phyloP scores from a whole-genome alignment of 495 filamentous ascomycete species.

The Aspergillus heteromorphus region DNA sequence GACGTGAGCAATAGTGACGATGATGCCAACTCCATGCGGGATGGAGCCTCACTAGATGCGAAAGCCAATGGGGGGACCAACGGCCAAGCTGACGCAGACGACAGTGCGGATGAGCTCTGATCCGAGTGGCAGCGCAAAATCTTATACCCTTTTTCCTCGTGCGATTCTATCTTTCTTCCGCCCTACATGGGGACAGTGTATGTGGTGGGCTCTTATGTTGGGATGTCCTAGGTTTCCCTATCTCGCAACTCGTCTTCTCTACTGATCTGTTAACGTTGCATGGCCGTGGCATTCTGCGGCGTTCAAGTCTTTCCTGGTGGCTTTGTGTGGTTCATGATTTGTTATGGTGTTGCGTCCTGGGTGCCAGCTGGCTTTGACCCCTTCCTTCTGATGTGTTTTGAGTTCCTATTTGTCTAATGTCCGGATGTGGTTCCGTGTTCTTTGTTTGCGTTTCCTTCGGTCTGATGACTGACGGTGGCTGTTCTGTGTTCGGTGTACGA shows the following conservation, averaged over 20 bases:
- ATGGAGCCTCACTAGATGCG: conserved; percentile 9
- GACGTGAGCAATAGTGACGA: conserved; percentile 36
- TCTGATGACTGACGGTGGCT: not conserved
- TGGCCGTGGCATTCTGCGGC: conserved; percentile 6
- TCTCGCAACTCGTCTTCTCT: not conserved
- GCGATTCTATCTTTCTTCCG: not conserved
- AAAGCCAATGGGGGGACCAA: conserved; percentile 13
- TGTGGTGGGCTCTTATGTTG: not conserved
- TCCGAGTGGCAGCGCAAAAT: not conserved
- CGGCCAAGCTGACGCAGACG: conserved; percentile 8
- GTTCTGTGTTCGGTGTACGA: conserved; percentile 7
- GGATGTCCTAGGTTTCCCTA: not conserved
- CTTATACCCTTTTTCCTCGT: not conserved
- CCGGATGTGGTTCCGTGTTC: not conserved
- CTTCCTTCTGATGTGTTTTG: not conserved
- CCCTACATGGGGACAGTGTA: not conserved
- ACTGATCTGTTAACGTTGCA: not conserved
- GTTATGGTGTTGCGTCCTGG: conserved; percentile 13
- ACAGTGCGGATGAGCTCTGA: conserved; percentile 10
- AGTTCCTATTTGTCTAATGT: not conserved
- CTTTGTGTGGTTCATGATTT: conserved; percentile 16
- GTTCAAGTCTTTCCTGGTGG: conserved; percentile 4
- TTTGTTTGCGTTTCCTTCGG: not conserved
- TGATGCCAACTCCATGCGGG: conserved; percentile 14
- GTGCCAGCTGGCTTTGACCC: not conserved